phyloP scores from a whole-genome alignment of 2,329 filamentous ascomycete species.

The Raffaelea deltoideospora region DNA sequence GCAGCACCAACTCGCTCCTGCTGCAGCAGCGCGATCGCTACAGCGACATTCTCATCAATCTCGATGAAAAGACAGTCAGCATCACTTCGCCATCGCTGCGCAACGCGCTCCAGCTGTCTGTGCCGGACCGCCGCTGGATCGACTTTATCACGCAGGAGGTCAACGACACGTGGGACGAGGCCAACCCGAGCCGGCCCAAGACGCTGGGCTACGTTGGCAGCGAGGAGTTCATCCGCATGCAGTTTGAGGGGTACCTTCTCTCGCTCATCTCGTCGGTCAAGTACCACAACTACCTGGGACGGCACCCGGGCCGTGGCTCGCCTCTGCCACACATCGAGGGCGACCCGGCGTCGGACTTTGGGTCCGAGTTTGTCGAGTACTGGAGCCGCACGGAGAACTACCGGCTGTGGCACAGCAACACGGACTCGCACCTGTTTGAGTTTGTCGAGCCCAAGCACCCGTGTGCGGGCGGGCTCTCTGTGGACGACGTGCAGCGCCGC shows the following conservation, averaged over 20 bases:
- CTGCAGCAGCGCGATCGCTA: constrained; percentile 91
- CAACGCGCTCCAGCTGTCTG: constrained; percentile 60
- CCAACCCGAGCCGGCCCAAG: constrained; percentile 77
- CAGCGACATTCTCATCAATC: constrained; percentile 89
- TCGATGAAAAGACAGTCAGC: constrained; percentile 77
- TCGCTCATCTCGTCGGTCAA: constrained; percentile 79
- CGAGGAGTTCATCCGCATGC: constrained; percentile 91
- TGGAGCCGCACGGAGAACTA: constrained; percentile 89
- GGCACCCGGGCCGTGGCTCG: constrained; percentile 25
- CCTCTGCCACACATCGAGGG: constrained; percentile 55
- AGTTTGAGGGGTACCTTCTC: constrained; percentile 93
- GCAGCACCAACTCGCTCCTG: constrained; percentile 87
- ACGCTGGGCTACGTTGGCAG: constrained; percentile 90
- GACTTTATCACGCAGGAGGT: constrained; percentile 89
- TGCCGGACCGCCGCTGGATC: constrained; percentile 87
- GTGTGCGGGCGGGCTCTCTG: constrained; percentile 78
- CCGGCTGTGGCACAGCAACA: constrained; percentile 66
- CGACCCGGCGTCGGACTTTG: constrained; percentile 75
- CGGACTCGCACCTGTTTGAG: constrained; percentile 81
- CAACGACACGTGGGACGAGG: constrained; percentile 91
- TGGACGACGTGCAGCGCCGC: constrained; percentile 86
- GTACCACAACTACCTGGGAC: constrained; percentile 59
- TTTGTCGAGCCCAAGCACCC: constrained; percentile 88
- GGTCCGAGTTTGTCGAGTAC: constrained; percentile 66
- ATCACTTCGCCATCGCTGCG: constrained; percentile 70